Percentiles rank a stretch among this genome's conserved stretches.
phyloP scores from a whole-genome alignment of 225 moss, liverwort and hornwort genomes.

The Bryoerythrophyllum caledonicum region DNA sequence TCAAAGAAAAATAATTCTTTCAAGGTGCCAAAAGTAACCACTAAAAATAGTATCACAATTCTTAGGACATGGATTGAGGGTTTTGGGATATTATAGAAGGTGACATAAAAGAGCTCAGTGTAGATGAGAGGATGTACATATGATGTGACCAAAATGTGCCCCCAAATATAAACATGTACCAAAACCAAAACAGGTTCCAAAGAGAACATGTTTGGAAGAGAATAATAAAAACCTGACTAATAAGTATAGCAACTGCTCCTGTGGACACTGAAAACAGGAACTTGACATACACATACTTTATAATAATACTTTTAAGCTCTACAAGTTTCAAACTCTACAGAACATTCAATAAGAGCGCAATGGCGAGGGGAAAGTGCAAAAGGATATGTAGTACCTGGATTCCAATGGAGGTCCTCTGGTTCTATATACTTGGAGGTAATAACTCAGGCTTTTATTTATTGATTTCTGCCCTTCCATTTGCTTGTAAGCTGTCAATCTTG shows the following conservation, averaged over 20 bases:
- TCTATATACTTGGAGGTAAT: neutral
- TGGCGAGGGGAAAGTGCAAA: slow-evolving; percentile 1
- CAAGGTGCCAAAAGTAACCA: no score
- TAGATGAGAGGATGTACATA: neutral
- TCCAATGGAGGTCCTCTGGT: neutral
- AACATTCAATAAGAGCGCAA: neutral
- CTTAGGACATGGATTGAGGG: no score
- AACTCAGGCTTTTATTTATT: neutral
- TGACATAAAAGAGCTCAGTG: no score
- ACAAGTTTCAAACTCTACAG: slow-evolving; percentile 11
- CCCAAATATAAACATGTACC: no score
- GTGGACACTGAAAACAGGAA: no score
- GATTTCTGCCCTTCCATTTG: slow-evolving; percentile 7
- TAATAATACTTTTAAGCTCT: no score
- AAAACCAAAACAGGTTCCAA: neutral
- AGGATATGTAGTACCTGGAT: slow-evolving; percentile 8
- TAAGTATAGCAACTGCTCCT: no score
- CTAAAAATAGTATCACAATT: no score
- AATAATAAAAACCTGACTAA: no score
- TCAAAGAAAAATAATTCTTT: no score
- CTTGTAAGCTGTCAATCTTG: neutral
- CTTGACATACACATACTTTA: neutral
- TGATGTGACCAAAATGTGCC: neutral
- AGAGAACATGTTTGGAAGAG: neutral
- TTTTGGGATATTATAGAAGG: no score